A percentile compares a stretch with the other conserved stretches of the same genome.
Evolutionary conservation across 768 basidiomycete species (phyloP).

Genomic region (Termitomyces sp.): DNA sequence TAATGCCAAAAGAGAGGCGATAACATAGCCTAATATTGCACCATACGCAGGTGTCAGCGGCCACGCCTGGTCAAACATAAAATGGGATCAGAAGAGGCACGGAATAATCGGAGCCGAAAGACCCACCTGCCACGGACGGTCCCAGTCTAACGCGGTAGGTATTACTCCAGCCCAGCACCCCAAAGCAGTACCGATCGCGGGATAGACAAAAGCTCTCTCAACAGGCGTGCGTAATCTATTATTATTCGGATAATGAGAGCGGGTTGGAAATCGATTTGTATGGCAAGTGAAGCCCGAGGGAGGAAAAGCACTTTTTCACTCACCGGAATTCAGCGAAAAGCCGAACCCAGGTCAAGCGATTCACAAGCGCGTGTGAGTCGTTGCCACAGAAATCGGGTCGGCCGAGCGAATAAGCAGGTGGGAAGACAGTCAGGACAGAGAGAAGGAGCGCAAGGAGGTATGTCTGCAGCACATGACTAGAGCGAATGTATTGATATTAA

Average conservation of each 20-base stretch:
- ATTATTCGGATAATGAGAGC: neutral
- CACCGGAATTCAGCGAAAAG: constrained; percentile 82
- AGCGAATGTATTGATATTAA: neutral
- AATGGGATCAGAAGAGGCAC: neutral
- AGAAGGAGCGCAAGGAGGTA: constrained; percentile 65
- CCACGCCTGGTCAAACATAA: constrained; percentile 53
- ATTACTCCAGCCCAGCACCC: constrained; percentile 82
- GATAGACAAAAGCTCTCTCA: constrained; percentile 78
- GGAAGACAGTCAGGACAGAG: constrained; percentile 58
- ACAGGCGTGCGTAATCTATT: constrained; percentile 53
- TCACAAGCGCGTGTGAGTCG: constrained; percentile 38
- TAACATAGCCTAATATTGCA: constrained; percentile 61
- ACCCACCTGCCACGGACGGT: constrained; percentile 92
- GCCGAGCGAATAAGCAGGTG: constrained; percentile 69
- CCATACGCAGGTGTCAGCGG: constrained; percentile 76
- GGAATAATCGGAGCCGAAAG: neutral
- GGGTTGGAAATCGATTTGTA: neutral
- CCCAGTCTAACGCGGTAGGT: constrained; percentile 94
- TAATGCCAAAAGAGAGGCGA: constrained; percentile 54
- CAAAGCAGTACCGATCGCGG: constrained; percentile 62
- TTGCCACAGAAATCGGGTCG: constrained; percentile 40
- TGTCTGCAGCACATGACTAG: constrained; percentile 55
- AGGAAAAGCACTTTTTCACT: constrained; percentile 26
- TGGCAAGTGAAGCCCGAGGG: constrained; percentile 2
- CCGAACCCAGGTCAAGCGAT: constrained; percentile 66